Base-by-base conservation (phyloP, 306 rosid genomes). In the Trifolium pratense region DNA sequence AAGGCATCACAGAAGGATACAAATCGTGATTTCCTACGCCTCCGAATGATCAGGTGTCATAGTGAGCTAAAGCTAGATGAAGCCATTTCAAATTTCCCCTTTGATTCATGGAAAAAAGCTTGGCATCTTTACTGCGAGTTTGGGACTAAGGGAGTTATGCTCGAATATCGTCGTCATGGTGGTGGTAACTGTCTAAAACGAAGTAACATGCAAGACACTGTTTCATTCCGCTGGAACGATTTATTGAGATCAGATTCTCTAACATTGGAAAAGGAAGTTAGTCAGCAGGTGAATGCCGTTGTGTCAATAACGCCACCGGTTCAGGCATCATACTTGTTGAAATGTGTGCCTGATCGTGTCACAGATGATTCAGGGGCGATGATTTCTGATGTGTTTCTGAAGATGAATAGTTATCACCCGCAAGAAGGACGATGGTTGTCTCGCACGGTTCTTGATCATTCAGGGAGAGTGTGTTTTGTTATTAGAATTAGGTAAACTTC, bases 401-500 rank as follows among this genome's bases (percentile, higher is more conserved):
- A 78, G 68, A 82, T 93, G 94, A 93, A 88, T 77, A 85, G 81
- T 51, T 89, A 89, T 81, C 96, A 31, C 66, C 96, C 98, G n/a
- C 97, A 93, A 83, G 97, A 93, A 88, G 98, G 98, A 17, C 89
- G 96, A 77, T 91, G 98, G 98, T 72, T 93, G 79, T 89, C 97
- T 66, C 94, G 92, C 63, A 89, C 97, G 0, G 98, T 89, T 68
- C 97, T 93, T 74, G 98, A 93, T 80, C 97, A 93, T 81, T 89
- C 91, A 25, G 94, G 98, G 75, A 88, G 97, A 74, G 98, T 89
- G 85, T 93, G 97, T 58, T 93, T 93, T 80, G 94, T 91, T 74
- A 71, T 91, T 76, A 83, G 94, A 80, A 84, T 89, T 17, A 86
- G 98, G 98, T 93, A 12, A 82, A 59, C 12, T 17, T 76, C 59